Conservation (phyloP, 1,284 basidiomycete genomes). For the Tremellales sp. region DNA sequence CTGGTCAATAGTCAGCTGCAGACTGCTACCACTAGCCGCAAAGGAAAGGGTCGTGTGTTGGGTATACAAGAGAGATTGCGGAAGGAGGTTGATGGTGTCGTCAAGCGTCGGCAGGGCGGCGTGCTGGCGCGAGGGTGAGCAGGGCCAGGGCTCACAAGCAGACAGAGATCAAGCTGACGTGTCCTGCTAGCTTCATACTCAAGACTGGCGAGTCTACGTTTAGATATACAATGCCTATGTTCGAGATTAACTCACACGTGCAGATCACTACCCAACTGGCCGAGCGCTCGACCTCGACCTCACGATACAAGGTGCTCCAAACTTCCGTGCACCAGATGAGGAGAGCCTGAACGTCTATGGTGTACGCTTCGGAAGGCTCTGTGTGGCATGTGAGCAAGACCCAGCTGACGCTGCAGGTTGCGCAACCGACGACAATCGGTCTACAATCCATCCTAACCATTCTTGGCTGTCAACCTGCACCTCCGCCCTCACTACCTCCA, state of each 20-base stretch:
- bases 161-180: neutral
- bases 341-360: conserved; percentile 84
- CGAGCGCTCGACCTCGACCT: conserved; percentile 86
- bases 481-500: conserved; percentile 1
- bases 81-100: conserved; percentile 54
- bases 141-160: neutral
- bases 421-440: conserved; percentile 91
- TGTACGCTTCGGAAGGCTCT: conserved; percentile 34
- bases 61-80: conserved; percentile 37
- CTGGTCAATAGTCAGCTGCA: neutral
- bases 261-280: conserved; percentile 78
- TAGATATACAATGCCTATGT: conserved; percentile 1
- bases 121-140: conserved; percentile 70
- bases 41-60: conserved; percentile 19
- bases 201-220: conserved; percentile 60
- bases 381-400: no score
- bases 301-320: conserved; percentile 85
- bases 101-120: conserved; percentile 81
- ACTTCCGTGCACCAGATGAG: conserved; percentile 78
- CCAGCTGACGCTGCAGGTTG: conserved; percentile 48
- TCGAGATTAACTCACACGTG: conserved; percentile 1
- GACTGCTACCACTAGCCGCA: neutral
- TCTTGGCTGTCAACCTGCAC: conserved; percentile 67
- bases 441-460: conserved; percentile 86
- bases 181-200: conserved; percentile 68